Evolutionary conservation across 257 asterid species (phyloP).

Genomic region (Solanum chmielewskii): DNA sequence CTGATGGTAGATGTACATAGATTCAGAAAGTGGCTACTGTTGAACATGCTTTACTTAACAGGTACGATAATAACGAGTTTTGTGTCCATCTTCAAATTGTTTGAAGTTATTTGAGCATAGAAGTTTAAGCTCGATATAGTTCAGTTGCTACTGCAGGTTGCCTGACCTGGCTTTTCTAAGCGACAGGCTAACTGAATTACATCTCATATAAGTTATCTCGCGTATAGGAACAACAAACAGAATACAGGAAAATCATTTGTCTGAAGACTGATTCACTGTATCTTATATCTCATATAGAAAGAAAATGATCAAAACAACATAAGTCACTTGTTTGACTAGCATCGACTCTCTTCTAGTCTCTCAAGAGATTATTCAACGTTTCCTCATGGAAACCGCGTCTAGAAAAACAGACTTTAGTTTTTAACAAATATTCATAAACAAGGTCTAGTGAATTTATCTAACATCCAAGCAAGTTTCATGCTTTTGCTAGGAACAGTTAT

Average conservation of each 20-base stretch:
- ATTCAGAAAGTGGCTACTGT: not conserved
- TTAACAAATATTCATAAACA: not conserved
- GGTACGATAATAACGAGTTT: not conserved
- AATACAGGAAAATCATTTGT: not conserved
- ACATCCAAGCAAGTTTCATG: not conserved
- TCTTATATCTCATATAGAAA: not conserved
- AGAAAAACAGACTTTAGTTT: not conserved
- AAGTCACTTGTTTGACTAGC: not conserved
- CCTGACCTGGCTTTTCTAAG: not conserved
- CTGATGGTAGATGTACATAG: not conserved
- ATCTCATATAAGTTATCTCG: not conserved
- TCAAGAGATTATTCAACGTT: not conserved
- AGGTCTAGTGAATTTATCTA: not conserved
- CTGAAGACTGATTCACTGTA: not conserved
- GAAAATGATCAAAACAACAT: not conserved
- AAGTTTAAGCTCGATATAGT: not conserved
- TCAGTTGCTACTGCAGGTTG: not conserved
- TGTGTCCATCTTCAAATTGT: not conserved
- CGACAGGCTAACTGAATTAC: not conserved
- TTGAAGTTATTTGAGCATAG: not conserved
- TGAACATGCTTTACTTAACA: not conserved
- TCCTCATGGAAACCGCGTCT: not conserved
- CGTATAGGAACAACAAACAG: not conserved
- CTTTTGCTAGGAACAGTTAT: not conserved
- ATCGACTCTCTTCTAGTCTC: not conserved